A percentile compares a stretch with the other conserved stretches of the same genome.
Evolutionary conservation across 1,139 yeast species (phyloP).

Genomic region (Blastobotrys raffinosifermentans): DNA sequence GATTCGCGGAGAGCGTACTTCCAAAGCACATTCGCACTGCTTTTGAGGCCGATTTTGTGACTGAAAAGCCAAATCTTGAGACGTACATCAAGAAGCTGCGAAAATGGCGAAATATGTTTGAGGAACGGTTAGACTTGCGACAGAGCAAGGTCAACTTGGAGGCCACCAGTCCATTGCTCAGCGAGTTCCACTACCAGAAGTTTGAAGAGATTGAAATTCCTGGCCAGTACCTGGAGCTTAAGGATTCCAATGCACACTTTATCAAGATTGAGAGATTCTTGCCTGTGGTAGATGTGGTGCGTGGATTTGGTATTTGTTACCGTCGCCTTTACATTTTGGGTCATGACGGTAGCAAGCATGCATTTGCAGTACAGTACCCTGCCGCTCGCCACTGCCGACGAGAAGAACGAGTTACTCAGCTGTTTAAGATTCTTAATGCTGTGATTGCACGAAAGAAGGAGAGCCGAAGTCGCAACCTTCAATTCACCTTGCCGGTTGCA

Average conservation of each 20-base stretch:
- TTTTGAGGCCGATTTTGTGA: conserved; percentile 86
- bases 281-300: conserved; percentile 80
- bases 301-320: conserved; percentile 91
- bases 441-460: conserved; percentile 77
- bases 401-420: conserved; percentile 89
- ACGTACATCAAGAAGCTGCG: conserved; percentile 77
- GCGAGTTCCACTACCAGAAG: conserved; percentile 96
- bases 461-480: conserved; percentile 77
- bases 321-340: conserved; percentile 88
- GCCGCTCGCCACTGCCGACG: conserved; percentile 97
- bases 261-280: conserved; percentile 88
- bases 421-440: conserved; percentile 82
- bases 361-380: conserved; percentile 95
- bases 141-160: conserved; percentile 76
- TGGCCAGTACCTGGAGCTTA: conserved; percentile 75
- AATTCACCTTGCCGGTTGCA: conserved; percentile 84
- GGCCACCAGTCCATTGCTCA: conserved; percentile 86
- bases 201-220: conserved; percentile 97
- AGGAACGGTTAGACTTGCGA: conserved; percentile 77
- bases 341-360: conserved; percentile 84
- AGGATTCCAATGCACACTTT: conserved; percentile 81
- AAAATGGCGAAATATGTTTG: conserved; percentile 89
- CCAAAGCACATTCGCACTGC: conserved; percentile 88
- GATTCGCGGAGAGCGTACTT: conserved; percentile 89
- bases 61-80: conserved; percentile 83